These are phyloP conservation scores for Myxozyma lipomycoides DNA, from an alignment of 805 yeast species.

Conservation along the genomic window DNA sequence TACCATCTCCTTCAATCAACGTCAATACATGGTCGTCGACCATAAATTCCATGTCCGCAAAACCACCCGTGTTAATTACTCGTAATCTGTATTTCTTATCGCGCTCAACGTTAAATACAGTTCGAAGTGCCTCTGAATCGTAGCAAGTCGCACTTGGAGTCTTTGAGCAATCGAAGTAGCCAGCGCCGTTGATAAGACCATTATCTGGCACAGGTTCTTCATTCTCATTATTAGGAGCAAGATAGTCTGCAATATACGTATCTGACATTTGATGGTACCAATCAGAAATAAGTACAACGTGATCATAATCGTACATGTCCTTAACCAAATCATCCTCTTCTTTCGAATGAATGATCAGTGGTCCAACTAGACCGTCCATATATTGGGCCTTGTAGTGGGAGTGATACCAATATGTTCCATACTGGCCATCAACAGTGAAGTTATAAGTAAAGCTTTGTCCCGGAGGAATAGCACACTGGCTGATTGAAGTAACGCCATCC, in stretches of 20 bases:
- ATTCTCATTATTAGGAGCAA: constrained; percentile 43
- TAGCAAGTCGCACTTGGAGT: constrained; percentile 31
- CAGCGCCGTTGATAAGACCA: constrained; percentile 44
- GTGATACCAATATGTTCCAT: constrained; percentile 95
- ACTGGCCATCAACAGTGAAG: constrained; percentile 73
- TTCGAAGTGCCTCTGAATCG: constrained; percentile 28
- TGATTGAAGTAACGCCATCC: constrained; percentile 87
- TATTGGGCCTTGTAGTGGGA: constrained; percentile 86
- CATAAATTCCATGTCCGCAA: constrained; percentile 35
- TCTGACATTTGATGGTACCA: constrained; percentile 40
- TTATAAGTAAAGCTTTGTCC: constrained; percentile 71
- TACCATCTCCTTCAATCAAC: constrained; percentile 40
- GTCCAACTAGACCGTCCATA: constrained; percentile 73
- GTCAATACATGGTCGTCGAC: constrained; percentile 33
- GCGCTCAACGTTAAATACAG: constrained; percentile 13
- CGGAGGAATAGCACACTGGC: constrained; percentile 86
- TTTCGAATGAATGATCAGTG: constrained; percentile 43
- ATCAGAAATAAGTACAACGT: constrained; percentile 43
- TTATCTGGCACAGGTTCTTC: constrained; percentile 41
- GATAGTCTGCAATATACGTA: constrained; percentile 38
- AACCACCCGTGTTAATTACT: constrained; percentile 37
- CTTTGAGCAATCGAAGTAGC: constrained; percentile 33
- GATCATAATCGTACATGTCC: constrained; percentile 34
- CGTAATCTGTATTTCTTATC: constrained; percentile 29
- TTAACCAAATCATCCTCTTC: constrained; percentile 36